These are phyloP conservation scores for Fusarium falciforme DNA, from an alignment of 2,329 filamentous ascomycete species.

Conservation along the genomic window DNA sequence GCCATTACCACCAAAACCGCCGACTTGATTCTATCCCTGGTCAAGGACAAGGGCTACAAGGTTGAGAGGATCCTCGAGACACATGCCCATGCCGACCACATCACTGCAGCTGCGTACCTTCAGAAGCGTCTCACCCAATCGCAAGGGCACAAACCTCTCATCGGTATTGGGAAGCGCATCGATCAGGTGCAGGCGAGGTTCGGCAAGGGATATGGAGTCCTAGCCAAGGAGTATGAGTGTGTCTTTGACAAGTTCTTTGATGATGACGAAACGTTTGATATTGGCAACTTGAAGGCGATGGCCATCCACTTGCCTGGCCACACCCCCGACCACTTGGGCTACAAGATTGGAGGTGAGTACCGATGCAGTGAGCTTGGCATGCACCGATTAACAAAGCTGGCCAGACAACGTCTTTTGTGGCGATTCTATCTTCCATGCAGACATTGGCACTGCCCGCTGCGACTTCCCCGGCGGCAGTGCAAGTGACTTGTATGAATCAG, in stretches of 20 bases:
- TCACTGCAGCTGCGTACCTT: constrained; percentile 70
- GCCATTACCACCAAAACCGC: constrained; percentile 63
- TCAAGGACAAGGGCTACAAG: constrained; percentile 58
- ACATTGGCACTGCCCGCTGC: constrained; percentile 64
- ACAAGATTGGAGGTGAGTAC: constrained; percentile 59
- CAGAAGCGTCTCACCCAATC: constrained; percentile 55
- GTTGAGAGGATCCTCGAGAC: constrained; percentile 70
- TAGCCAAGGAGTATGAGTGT: constrained; percentile 53
- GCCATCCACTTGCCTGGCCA: constrained; percentile 70
- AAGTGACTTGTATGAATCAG: constrained; percentile 56
- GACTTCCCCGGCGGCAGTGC: constrained; percentile 67
- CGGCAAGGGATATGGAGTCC: constrained; percentile 59
- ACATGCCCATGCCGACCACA: constrained; percentile 70
- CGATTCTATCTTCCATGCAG: constrained; percentile 64
- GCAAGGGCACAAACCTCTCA: constrained; percentile 52
- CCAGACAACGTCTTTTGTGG: constrained; percentile 62
- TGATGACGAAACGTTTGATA: constrained; percentile 63
- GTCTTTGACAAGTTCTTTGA: constrained; percentile 66
- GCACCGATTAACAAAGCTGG: background rate
- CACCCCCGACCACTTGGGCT: constrained; percentile 71
- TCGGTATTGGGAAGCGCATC: constrained; percentile 69
- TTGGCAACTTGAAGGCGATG: constrained; percentile 59
- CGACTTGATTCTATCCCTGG: constrained; percentile 60
- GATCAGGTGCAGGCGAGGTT: constrained; percentile 62
- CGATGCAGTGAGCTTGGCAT: background rate